Base-by-base conservation (phyloP, 768 basidiomycete genomes). In the Leccinum ochraceum region DNA sequence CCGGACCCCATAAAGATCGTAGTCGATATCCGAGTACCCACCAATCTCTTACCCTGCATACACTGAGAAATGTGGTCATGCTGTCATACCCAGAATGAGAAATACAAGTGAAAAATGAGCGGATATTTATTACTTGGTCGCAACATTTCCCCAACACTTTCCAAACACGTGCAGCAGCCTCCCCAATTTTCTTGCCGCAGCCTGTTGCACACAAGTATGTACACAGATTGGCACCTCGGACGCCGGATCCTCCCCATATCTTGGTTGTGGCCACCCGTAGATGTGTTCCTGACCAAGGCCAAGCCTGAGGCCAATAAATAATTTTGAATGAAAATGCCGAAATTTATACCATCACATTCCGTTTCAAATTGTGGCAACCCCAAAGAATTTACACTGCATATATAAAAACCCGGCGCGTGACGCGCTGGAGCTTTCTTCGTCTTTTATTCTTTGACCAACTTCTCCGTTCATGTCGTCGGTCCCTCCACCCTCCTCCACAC, bases 351-450 rank as follows among this genome's bases (percentile, higher is more conserved):
- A 13, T 28, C 22, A 50, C 24, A 14, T 22, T 11, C 52, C 48
- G 60, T 30, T 30, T 30, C 30, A 66, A 63, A 59, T 63, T 61
- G 70, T 60, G 63, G 66, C 60, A 70, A 71, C 74, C 73, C 73
- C 73, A 74, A 74, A 75, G 72, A 75, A 71, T 74, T 74, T 72
- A 49, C 63, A 24, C 32, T 22, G 44, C 64, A 69, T 34, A 34
- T 34, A 34, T 71, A 69, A 74, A 75, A 54, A 62, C 60, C 56
- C 2, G 44, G 44, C 44, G 44, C 61, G 36, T 22, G 22, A 20
- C 34, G 55, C 36, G 56, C 26, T 22, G 26, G 3, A 36, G 10
- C 26, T 44, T 54, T 20, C 53, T 8, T 34, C 10, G 62, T 64
- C 63, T 62, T 48, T 71, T 65, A 56, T 44, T 61, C 63, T 55